Conservation (phyloP, 495 filamentous ascomycete species). For the Aspergillus indologenus region DNA sequence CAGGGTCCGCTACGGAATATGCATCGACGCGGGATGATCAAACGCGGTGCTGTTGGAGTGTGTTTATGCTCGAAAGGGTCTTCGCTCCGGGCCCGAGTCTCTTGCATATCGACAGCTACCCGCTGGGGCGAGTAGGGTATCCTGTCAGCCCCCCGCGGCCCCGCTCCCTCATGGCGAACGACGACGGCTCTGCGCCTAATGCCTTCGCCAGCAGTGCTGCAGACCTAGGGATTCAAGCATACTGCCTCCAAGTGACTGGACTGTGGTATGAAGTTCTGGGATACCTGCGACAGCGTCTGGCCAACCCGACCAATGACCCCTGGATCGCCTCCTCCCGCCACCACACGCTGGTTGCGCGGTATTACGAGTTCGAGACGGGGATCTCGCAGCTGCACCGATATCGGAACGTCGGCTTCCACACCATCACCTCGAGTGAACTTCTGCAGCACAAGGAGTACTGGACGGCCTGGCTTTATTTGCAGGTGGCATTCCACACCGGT, state of each 20-base stretch:
- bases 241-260: slow-evolving; percentile 6
- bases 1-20: background rate
- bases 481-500: slow-evolving; percentile 5
- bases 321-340: slow-evolving; percentile 12
- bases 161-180: background rate
- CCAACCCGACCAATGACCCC: slow-evolving; percentile 3
- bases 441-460: slow-evolving; percentile 10
- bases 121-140: background rate
- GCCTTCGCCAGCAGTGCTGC: background rate
- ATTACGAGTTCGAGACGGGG: slow-evolving; percentile 7
- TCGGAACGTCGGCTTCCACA: slow-evolving; percentile 14
- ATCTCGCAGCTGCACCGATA: slow-evolving; percentile 9
- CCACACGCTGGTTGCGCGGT: background rate
- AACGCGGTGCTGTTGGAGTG: slow-evolving; percentile 12
- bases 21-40: background rate
- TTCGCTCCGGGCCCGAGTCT: background rate
- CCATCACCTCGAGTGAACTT: slow-evolving; percentile 11
- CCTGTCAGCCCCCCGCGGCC: slow-evolving; percentile 8
- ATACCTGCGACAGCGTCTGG: slow-evolving; percentile 2
- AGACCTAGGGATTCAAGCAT: slow-evolving; percentile 10
- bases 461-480: slow-evolving; percentile 8
- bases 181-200: background rate
- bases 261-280: slow-evolving; percentile 4
- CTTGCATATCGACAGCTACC: background rate
- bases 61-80: slow-evolving; percentile 9